Evolutionary conservation across 768 basidiomycete genomes (phyloP), one percentile per base, ranked within the genome.

Genomic region (Pholiota microspora): DNA sequence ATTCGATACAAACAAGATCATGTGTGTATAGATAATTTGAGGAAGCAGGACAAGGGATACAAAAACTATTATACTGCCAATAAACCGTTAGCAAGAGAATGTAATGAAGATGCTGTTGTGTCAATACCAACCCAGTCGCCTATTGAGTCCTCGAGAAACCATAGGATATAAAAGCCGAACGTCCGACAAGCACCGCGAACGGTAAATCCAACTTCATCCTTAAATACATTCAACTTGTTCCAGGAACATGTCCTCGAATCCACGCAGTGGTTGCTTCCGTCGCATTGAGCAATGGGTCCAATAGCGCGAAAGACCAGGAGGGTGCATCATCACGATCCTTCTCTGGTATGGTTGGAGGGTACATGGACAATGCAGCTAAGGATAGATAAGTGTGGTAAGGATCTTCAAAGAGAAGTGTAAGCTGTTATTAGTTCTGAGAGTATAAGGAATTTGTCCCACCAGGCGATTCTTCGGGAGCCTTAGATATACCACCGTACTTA

Each of bases 301-400:
- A 67, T 1, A 72, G 67, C 24, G 77, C 74, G 9, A 95, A 76
- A 27, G 65, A 71, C 86, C 88, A 89, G 23, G 81, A 72, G 44
- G 59, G 59, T 13, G 67, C 45, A 12, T 69, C 60, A 4, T 60
- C 35, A 28, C n/a, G n/a, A n/a, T 64, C 67, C 34, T 65, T 70
- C 9, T 64, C 70, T 9, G 69, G 68, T 27, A 62, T 49, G 3
- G 64, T 64, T n/a, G 80, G 79, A 28, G 82, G 74, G 68, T 80
- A 83, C 64, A 95, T 77, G 1, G 92, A 77, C 16, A 95, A 63
- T 0, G 91, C 87, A 0, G 96, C 94, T 31, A 97, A 72, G 2
- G 92, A 84, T 27, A 98, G 76, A 67, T 98, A 98, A 0, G 95
- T 97, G 63, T 99, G 96, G 64, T 93, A 96, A 0, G 96, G 94